These are phyloP conservation scores for Cercophora newfieldiana DNA, from an alignment of 495 filamentous ascomycete genomes.

Conservation along the genomic window DNA sequence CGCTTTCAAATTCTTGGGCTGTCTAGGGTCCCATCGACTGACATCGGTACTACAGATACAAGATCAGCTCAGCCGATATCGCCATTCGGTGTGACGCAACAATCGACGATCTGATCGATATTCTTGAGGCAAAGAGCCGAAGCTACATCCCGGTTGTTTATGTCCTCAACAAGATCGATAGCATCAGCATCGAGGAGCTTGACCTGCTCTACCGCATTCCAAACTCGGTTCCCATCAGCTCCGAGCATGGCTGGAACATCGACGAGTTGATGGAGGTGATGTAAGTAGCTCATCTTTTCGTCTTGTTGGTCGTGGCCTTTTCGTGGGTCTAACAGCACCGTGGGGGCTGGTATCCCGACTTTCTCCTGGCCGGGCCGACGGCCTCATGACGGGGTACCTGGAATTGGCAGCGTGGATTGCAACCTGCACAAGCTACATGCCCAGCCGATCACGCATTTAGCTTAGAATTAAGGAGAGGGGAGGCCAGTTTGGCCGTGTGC, in stretches of 20 bases:
- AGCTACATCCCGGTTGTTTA: slow-evolving; percentile 98
- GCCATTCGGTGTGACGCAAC: slow-evolving; percentile 94
- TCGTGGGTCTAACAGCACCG: too few relatives aligned
- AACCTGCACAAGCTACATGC: neutral
- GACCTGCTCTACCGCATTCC: slow-evolving; percentile 96
- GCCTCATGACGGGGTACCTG: too few relatives aligned
- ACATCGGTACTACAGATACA: slow-evolving; percentile 53
- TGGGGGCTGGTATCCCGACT: too few relatives aligned
- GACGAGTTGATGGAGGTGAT: slow-evolving; percentile 96
- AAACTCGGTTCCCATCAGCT: slow-evolving; percentile 93
- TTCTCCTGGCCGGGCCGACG: too few relatives aligned
- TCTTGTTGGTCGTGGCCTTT: too few relatives aligned
- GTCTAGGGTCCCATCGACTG: neutral
- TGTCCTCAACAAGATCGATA: slow-evolving; percentile 98
- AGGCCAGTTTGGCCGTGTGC: neutral
- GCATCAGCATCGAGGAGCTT: slow-evolving; percentile 95
- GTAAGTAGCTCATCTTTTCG: slow-evolving; percentile 48
- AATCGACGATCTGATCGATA: slow-evolving; percentile 84
- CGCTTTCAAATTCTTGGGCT: neutral
- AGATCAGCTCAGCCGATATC: slow-evolving; percentile 95
- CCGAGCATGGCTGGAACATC: slow-evolving; percentile 97
- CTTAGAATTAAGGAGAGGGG: too few relatives aligned
- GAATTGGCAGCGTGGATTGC: too few relatives aligned
- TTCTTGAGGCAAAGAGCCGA: slow-evolving; percentile 91
- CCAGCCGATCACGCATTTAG: too few relatives aligned